phyloP scores from a whole-genome alignment of 257 asterid genomes.

The Rehmannia glutinosa region DNA sequence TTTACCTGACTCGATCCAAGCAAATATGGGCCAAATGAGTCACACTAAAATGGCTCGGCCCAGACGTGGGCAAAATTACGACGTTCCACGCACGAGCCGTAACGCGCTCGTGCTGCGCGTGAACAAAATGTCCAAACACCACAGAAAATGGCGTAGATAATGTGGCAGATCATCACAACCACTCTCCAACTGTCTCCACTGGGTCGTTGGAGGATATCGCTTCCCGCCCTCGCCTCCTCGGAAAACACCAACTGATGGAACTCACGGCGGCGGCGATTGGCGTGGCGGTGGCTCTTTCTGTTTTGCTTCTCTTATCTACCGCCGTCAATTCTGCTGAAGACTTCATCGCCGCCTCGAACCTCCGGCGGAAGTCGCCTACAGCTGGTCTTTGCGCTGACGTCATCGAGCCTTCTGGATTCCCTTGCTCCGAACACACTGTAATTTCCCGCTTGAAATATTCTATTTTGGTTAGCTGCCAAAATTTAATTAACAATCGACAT shows the following conservation, averaged over 20 bases:
- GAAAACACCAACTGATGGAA: constrained; percentile 19
- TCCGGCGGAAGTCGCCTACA: constrained; percentile 36
- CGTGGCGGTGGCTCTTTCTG: constrained; percentile 18
- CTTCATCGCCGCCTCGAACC: constrained; percentile 23
- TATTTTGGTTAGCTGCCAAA: neutral
- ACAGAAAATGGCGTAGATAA: neutral
- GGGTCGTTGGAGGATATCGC: constrained; percentile 13
- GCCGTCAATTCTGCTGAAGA: constrained; percentile 33
- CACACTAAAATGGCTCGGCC: neutral
- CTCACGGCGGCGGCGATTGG: constrained; percentile 21
- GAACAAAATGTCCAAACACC: neutral
- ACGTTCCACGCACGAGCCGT: neutral
- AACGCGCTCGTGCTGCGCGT: constrained; percentile 23
- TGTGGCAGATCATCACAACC: constrained; percentile 9
- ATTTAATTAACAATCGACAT: neutral
- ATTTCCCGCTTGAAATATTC: constrained; percentile 13
- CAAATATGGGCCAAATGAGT: neutral
- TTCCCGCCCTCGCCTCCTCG: constrained; percentile 17
- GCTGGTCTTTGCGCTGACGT: constrained; percentile 67
- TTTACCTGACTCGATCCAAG: too few species aligned
- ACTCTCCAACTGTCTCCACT: constrained; percentile 17
- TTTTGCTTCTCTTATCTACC: constrained; percentile 22
- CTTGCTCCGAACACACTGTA: constrained; percentile 85
- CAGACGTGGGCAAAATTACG: neutral
- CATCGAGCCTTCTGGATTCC: constrained; percentile 71